A percentile compares a stretch with the other conserved stretches of the same genome.
Evolutionary conservation across 208 protist species (phyloP).

Genomic region (Leishmania lainsoni): DNA sequence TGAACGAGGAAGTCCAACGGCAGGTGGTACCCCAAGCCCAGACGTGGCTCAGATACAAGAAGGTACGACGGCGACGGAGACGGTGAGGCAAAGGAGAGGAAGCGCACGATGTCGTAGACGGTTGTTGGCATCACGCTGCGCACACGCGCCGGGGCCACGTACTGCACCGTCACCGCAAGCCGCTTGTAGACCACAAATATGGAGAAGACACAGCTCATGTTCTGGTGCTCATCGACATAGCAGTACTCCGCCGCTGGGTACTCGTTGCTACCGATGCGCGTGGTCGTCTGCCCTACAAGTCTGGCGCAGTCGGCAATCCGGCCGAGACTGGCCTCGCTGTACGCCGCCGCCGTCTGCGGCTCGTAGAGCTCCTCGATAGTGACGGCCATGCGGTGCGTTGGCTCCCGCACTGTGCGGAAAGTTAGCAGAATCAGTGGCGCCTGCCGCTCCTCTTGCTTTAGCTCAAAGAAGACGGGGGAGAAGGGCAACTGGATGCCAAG

Average conservation of each 20-base stretch:
- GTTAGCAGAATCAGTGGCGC: constrained; percentile 77
- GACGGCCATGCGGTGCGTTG: constrained; percentile 63
- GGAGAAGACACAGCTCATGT: constrained; percentile 65
- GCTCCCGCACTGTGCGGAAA: constrained; percentile 65
- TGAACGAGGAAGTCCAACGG: constrained; percentile 72
- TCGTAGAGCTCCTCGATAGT: constrained; percentile 67
- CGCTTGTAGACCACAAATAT: constrained; percentile 67
- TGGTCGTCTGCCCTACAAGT: constrained; percentile 48
- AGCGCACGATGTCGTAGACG: constrained; percentile 77
- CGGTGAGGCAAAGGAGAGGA: constrained; percentile 56
- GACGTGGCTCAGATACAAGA: constrained; percentile 77
- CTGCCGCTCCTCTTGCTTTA: constrained; percentile 79
- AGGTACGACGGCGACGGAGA: constrained; percentile 79
- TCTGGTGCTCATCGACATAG: constrained; percentile 64
- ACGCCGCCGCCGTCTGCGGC: constrained; percentile 44
- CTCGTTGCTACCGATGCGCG: constrained; percentile 61
- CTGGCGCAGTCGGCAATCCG: constrained; percentile 68
- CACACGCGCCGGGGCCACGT: constrained; percentile 63
- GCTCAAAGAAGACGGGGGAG: constrained; percentile 72
- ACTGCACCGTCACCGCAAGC: constrained; percentile 83
- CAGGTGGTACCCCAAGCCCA: constrained; percentile 81
- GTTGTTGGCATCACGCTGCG: constrained; percentile 66
- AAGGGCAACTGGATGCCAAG: constrained; percentile 74
- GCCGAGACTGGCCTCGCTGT: constrained; percentile 63
- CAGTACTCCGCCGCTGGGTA: constrained; percentile 80